Evolutionary conservation across 345 rosid species (phyloP).

Genomic region (Gossypium australe): DNA sequence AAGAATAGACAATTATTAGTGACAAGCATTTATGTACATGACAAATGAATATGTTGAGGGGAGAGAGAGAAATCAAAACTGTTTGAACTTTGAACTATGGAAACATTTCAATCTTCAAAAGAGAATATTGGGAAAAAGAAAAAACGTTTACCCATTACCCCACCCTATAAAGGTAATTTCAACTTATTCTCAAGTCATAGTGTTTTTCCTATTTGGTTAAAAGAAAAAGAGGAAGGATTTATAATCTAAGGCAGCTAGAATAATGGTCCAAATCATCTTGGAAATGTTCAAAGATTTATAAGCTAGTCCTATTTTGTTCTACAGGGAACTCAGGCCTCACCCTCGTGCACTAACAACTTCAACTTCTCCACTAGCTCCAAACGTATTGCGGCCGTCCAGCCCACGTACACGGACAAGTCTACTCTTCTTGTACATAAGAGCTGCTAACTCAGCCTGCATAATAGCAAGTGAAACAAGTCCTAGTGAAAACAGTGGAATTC

Average conservation of each 20-base stretch:
- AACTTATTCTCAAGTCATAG: not conserved
- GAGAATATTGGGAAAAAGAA: not conserved
- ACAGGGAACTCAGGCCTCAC: conserved; percentile 32
- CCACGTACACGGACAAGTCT: conserved; percentile 90
- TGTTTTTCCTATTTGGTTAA: not conserved
- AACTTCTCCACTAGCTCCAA: conserved; percentile 83
- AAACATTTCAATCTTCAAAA: not conserved
- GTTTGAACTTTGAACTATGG: not conserved
- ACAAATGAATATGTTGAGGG: not conserved
- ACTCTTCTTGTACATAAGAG: conserved; percentile 79
- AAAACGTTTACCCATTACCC: not conserved
- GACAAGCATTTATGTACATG: not conserved
- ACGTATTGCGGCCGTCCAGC: conserved; percentile 58
- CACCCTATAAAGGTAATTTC: not conserved
- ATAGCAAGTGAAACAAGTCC: not conserved
- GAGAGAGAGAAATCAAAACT: not conserved
- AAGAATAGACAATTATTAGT: not conserved
- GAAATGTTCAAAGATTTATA: not conserved
- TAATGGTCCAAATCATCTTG: not conserved
- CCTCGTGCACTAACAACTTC: conserved; percentile 99
- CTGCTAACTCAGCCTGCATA: conserved; percentile 82
- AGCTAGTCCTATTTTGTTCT: not conserved
- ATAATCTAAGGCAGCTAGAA: not conserved
- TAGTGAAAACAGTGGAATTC: not conserved
- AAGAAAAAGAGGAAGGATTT: not conserved